Conservation (phyloP, 2,329 filamentous ascomycete species). For the Plenodomus lindquistii region DNA sequence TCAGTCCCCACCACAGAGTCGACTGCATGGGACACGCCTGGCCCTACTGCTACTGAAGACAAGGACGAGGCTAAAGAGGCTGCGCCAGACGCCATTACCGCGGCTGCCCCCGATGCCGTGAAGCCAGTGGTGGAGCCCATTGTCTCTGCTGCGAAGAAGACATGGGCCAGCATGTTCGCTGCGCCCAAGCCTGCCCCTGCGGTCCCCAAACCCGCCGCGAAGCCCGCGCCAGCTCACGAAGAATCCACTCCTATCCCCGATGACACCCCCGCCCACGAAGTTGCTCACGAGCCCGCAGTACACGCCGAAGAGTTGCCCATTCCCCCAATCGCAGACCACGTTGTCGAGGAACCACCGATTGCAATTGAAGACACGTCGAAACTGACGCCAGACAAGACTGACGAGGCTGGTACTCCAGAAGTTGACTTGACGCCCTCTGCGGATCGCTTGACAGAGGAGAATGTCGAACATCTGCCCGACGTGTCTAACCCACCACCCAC, state of each 20-base stretch:
- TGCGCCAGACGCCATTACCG: conserved; percentile 16
- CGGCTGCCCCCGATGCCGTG: conserved; percentile 20
- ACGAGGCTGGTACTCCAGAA: conserved; percentile 57
- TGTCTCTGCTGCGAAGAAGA: conserved; percentile 52
- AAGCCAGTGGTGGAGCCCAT: conserved; percentile 24
- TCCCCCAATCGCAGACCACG: conserved; percentile 44
- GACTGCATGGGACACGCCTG: conserved; percentile 60
- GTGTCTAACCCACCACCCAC: conserved; percentile 75
- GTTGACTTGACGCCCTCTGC: conserved; percentile 66
- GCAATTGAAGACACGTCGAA: conserved; percentile 31
- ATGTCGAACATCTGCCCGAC: conserved; percentile 89
- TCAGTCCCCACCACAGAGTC: conserved; percentile 74
- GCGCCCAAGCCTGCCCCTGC: conserved; percentile 53
- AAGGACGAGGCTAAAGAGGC: conserved; percentile 27
- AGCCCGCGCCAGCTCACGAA: conserved; percentile 43
- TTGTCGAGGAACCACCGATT: conserved; percentile 37
- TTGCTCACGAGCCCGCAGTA: conserved; percentile 42
- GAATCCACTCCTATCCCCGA: conserved; percentile 37
- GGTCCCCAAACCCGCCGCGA: conserved; percentile 41
- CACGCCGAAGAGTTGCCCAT: conserved; percentile 48
- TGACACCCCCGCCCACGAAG: conserved; percentile 46
- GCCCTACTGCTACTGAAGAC: conserved; percentile 19
- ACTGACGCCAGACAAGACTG: conserved; percentile 43
- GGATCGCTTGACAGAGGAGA: conserved; percentile 85
- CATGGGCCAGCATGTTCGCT: conserved; percentile 59